Percentiles rank a stretch among this genome's conserved stretches.
Evolutionary conservation across 306 rosid species (phyloP).

Genomic region (Cicer pinnatifidum): DNA sequence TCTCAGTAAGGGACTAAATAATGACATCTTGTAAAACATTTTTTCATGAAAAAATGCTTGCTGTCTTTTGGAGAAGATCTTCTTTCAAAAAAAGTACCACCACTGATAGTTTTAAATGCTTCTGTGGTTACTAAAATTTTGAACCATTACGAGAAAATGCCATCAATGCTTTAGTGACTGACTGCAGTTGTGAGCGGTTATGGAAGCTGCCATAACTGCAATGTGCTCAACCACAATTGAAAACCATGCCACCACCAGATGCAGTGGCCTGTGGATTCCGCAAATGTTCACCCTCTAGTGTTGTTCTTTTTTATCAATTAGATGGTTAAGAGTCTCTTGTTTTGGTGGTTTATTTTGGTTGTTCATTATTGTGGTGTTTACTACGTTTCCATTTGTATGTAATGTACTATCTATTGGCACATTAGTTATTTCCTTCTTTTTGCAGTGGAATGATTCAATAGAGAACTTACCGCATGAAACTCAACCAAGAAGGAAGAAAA

Average conservation of each 20-base stretch:
- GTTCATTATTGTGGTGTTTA: background rate
- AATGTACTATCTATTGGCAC: background rate
- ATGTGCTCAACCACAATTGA: background rate
- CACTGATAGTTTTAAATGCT: background rate
- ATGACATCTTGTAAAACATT: constrained; percentile 13
- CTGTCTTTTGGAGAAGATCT: constrained; percentile 5
- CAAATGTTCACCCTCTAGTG: background rate
- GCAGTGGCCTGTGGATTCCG: constrained; percentile 35
- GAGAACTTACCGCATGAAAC: constrained; percentile 46
- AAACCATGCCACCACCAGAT: constrained; percentile 25
- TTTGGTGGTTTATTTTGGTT: background rate
- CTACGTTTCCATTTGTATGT: constrained; percentile 22
- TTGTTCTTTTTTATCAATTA: background rate
- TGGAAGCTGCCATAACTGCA: background rate
- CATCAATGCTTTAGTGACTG: background rate
- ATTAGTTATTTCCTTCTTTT: constrained; percentile 31
- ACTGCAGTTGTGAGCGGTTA: background rate
- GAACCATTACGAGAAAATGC: background rate
- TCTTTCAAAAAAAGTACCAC: constrained; percentile 26
- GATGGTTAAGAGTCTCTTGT: constrained; percentile 28
- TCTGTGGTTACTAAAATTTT: background rate
- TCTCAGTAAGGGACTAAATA: constrained; percentile 22
- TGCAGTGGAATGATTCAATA: constrained; percentile 81
- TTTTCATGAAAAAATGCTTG: background rate
- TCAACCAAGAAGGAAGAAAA: constrained; percentile 57